Conservation (phyloP, 1,284 basidiomycete genomes). For the Cutaneotrichosporon sp. region DNA sequence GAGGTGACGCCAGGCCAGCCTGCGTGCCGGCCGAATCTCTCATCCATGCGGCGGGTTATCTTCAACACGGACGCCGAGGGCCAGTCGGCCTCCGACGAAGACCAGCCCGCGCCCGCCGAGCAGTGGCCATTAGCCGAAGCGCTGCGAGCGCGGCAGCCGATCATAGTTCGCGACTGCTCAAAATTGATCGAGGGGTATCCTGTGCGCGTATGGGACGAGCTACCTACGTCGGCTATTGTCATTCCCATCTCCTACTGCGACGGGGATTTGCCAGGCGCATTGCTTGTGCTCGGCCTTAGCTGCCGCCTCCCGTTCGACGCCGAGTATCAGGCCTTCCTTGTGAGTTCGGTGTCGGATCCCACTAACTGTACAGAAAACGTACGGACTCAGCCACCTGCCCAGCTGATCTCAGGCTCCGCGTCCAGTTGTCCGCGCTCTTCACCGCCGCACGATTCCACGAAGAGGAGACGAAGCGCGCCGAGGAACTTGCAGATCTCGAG, state of each 20-base stretch:
- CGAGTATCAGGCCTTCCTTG: constrained; percentile 49
- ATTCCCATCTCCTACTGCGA: constrained; percentile 49
- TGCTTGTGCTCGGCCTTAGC: constrained; percentile 53
- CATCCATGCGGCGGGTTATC: constrained; percentile 1
- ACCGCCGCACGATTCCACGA: constrained; percentile 31
- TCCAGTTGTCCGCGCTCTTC: constrained; percentile 18
- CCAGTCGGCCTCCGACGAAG: background rate
- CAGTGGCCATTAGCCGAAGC: constrained; percentile 48
- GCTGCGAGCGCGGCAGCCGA: constrained; percentile 32
- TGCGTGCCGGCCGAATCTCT: background rate
- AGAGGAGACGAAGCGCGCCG: constrained; percentile 41
- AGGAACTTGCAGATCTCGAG: constrained; percentile 54
- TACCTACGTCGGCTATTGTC: constrained; percentile 50
- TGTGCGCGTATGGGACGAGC: constrained; percentile 48
- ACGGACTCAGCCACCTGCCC: background rate
- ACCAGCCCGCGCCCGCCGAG: background rate
- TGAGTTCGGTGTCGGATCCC: constrained; percentile 22
- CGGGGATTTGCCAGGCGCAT: constrained; percentile 40
- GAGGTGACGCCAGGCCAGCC: background rate
- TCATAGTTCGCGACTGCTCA: constrained; percentile 48
- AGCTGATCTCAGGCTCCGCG: background rate
- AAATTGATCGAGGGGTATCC: constrained; percentile 41
- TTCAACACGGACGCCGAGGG: constrained; percentile 4
- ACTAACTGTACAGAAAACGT: constrained; percentile 32
- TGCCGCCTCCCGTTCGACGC: constrained; percentile 47